phyloP scores from a whole-genome alignment of 2,329 filamentous ascomycete species.

The Kalaharituber pfeilii region DNA sequence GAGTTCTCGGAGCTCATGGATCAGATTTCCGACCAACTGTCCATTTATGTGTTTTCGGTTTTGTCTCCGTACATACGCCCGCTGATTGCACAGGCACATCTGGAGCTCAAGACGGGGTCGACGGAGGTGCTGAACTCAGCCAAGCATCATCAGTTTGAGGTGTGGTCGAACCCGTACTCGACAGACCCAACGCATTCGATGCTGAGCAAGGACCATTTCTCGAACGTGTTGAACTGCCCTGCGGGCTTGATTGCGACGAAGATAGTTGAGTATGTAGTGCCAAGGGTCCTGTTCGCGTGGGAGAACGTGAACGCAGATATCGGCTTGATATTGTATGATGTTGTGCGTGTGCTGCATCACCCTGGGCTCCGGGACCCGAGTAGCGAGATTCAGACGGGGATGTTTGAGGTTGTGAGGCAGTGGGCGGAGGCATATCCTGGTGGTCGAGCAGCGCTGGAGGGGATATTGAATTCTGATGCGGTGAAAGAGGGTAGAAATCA shows the following conservation, averaged over 20 bases:
- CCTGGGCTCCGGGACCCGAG: conserved; percentile 45
- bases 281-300: conserved; percentile 52
- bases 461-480: conserved; percentile 62
- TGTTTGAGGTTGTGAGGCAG: conserved; percentile 47
- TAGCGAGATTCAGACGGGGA: conserved; percentile 45
- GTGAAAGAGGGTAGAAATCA: conserved; percentile 76
- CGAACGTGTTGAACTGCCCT: conserved; percentile 40
- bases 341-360: conserved; percentile 49
- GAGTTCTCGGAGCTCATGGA: conserved; percentile 38
- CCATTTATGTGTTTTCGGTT: conserved; percentile 77
- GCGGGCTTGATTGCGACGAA: conserved; percentile 38
- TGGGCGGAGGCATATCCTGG: conserved; percentile 54
- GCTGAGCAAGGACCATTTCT: conserved; percentile 43
- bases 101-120: conserved; percentile 70
- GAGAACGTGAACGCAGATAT: conserved; percentile 46
- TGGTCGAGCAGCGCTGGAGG: conserved; percentile 49
- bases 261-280: conserved; percentile 49
- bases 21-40: conserved; percentile 82
- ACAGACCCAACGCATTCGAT: conserved; percentile 48
- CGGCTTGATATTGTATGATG: conserved; percentile 44
- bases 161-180: conserved; percentile 59
- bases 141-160: conserved; percentile 45
- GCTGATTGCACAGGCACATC: conserved; percentile 72
- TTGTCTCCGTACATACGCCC: conserved; percentile 83
- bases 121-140: conserved; percentile 44